Conservation (phyloP, 2,329 filamentous ascomycete species). For the Zopfia rhizophila region DNA sequence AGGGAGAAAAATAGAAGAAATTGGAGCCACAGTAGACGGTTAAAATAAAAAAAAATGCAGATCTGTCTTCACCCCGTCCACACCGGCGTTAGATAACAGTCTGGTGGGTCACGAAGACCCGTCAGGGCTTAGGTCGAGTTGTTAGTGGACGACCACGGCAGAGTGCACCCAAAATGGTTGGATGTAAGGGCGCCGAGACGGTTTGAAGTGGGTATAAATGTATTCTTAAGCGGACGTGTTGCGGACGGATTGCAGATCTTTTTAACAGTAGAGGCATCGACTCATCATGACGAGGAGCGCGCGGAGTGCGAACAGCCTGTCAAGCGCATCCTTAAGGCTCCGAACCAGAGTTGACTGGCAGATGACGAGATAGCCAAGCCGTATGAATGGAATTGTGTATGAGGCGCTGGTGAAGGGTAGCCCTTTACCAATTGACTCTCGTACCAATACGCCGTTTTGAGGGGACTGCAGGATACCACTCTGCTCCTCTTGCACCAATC, state of each 20-base stretch:
- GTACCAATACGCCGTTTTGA: no score
- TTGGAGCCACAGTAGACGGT: neutral
- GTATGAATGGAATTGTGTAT: no score
- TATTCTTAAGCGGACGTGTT: conserved; percentile 21
- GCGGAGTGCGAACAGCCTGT: neutral
- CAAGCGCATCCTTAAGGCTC: no score
- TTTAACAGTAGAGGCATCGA: neutral
- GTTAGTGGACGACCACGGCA: conserved; percentile 9
- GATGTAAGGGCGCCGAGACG: neutral
- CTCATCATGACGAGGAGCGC: conserved; percentile 2
- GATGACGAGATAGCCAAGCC: no score
- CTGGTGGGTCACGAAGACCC: conserved; percentile 6
- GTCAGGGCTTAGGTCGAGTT: neutral
- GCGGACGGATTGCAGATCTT: no score
- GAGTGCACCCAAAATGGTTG: conserved; percentile 4
- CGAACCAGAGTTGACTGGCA: no score
- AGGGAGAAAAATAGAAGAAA: neutral
- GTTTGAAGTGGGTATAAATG: no score
- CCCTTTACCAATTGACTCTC: no score
- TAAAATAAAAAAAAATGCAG: conserved; percentile 6
- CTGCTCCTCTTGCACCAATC: no score
- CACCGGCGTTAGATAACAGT: conserved; percentile 5
- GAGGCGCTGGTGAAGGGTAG: no score
- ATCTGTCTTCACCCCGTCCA: conserved; percentile 2
- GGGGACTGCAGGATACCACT: no score